These are phyloP conservation scores for Alloascoidea hylecoeti DNA, from an alignment of 805 yeast species.

Conservation along the genomic window DNA sequence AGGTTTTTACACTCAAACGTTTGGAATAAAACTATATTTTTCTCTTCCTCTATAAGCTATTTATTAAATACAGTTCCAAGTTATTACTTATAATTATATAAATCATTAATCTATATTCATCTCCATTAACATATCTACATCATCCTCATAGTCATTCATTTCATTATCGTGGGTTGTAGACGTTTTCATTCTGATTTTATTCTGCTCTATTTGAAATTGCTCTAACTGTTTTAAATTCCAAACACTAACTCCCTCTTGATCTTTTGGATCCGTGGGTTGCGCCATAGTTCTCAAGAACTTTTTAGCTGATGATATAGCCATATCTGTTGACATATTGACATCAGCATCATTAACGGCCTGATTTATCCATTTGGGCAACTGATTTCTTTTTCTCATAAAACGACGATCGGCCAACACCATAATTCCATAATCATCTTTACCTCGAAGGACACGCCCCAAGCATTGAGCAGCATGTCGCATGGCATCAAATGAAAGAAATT, in stretches of 20 bases:
- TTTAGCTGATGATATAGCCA: slow-evolving; percentile 92
- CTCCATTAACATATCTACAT: too few relatives aligned
- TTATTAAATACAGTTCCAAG: too few relatives aligned
- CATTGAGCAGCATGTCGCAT: slow-evolving; percentile 99
- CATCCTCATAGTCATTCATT: background rate
- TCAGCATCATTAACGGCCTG: slow-evolving; percentile 91
- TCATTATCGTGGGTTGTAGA: slow-evolving; percentile 15
- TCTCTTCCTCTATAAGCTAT: too few relatives aligned
- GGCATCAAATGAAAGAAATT: slow-evolving; percentile 93
- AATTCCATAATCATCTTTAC: slow-evolving; percentile 96
- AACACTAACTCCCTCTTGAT: slow-evolving; percentile 88
- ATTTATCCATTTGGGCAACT: slow-evolving; percentile 93
- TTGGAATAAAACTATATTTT: too few relatives aligned
- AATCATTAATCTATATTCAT: too few relatives aligned
- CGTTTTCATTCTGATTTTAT: slow-evolving; percentile 8
- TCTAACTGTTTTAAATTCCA: slow-evolving; percentile 70
- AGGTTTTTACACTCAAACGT: too few relatives aligned
- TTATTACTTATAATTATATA: too few relatives aligned
- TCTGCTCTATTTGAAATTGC: slow-evolving; percentile 40
- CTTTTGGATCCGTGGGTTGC: slow-evolving; percentile 80
- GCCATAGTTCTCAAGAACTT: slow-evolving; percentile 88
- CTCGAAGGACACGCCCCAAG: slow-evolving; percentile 91
- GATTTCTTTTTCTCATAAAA: slow-evolving; percentile 73
- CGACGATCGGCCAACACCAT: slow-evolving; percentile 96
- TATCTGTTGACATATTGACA: slow-evolving; percentile 83